Evolutionary conservation across 2,329 filamentous ascomycete genomes (phyloP).

Genomic region (Arthrinium phaeospermum): DNA sequence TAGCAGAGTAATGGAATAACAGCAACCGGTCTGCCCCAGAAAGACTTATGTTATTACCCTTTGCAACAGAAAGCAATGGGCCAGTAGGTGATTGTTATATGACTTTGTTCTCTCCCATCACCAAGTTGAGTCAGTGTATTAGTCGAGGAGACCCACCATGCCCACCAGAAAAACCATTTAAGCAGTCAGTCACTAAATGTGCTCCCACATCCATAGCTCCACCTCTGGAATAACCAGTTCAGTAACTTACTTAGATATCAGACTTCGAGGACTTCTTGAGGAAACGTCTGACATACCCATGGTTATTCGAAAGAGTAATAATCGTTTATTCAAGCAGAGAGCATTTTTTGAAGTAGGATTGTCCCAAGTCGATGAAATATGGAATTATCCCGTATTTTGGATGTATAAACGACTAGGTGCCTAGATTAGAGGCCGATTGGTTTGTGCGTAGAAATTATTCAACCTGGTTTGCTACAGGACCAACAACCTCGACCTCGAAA

Average conservation of each 20-base stretch:
- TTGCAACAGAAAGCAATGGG: neutral
- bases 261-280: neutral
- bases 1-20: neutral
- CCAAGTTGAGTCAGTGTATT: slow-evolving; percentile 15
- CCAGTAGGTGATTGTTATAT: neutral
- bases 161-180: slow-evolving; percentile 14
- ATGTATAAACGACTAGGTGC: neutral
- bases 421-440: neutral
- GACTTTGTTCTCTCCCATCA: neutral
- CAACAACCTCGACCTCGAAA: slow-evolving; percentile 1
- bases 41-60: neutral
- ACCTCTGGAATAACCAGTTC: neutral
- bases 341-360: neutral
- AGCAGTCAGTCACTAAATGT: slow-evolving; percentile 7
- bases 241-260: neutral
- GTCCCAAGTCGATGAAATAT: neutral
- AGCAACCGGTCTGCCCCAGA: neutral
- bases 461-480: neutral
- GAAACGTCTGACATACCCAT: neutral
- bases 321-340: too few species aligned
- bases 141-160: neutral
- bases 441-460: slow-evolving; percentile 15
- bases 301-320: neutral
- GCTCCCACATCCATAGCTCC: neutral
- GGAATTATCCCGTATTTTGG: neutral